Percentiles rank a stretch among this genome's conserved stretches.
Evolutionary conservation across 2,329 filamentous ascomycete species (phyloP).

Genomic region (Hypoxylon sp.): DNA sequence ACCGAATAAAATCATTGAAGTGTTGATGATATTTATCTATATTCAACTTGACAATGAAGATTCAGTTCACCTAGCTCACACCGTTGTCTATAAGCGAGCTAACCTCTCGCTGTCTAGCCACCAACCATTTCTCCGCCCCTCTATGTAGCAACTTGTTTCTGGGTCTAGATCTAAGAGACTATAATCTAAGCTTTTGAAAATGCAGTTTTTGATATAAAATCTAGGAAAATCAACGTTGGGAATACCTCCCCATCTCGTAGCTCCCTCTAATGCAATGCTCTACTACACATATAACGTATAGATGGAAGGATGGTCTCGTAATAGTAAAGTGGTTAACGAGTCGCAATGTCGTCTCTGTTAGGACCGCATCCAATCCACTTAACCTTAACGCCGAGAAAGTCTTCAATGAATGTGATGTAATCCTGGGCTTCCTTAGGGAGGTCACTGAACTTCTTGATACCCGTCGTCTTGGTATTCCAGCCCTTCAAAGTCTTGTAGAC

Average conservation of each 20-base stretch:
- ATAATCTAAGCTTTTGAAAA: constrained; percentile 12
- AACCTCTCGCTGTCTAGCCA: background rate
- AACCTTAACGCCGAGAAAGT: constrained; percentile 38
- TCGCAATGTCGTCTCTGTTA: constrained; percentile 33
- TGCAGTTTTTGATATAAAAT: background rate
- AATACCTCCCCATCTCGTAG: background rate
- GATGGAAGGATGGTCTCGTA: background rate
- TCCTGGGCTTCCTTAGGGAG: constrained; percentile 75
- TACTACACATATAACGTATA: background rate
- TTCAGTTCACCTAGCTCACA: background rate
- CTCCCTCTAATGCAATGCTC: background rate
- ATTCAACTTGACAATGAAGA: background rate
- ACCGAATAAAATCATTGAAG: background rate
- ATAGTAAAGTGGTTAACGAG: constrained; percentile 13
- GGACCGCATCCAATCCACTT: constrained; percentile 42
- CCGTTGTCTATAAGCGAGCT: background rate
- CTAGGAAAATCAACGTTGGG: background rate
- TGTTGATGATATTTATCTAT: background rate
- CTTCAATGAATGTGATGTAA: constrained; percentile 68
- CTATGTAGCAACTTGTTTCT: constrained; percentile 17
- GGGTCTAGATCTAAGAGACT: constrained; percentile 33
- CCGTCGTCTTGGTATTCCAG: constrained; percentile 76
- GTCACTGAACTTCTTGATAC: constrained; percentile 71
- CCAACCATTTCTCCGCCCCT: background rate
- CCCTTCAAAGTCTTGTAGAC: constrained; percentile 78